phyloP scores from a whole-genome alignment of 371 early-diverging fungal species.

The Thermomucor indicae-seudaticae region DNA sequence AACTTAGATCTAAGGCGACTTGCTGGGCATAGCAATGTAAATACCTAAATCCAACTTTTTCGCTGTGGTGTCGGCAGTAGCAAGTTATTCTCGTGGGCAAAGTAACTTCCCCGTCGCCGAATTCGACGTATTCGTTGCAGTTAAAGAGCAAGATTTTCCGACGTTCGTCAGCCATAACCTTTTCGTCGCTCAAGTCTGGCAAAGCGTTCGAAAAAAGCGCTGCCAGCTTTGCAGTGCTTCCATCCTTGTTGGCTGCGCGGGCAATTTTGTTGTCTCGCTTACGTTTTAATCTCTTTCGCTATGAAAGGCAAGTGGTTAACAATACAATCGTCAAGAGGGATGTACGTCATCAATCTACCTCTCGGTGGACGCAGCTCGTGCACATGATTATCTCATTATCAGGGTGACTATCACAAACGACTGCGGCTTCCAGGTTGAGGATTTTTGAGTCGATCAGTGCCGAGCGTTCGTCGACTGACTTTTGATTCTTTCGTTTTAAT shows the following conservation, averaged over 20 bases:
- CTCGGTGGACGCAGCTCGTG: conserved; percentile 70
- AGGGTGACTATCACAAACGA: conserved; percentile 72
- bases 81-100: conserved; percentile 80
- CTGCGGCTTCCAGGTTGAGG: conserved; percentile 57
- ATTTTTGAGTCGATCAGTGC: conserved; percentile 30
- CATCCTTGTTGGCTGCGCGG: conserved; percentile 46
- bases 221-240: conserved; percentile 42
- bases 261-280: conserved; percentile 54
- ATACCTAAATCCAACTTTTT: conserved; percentile 82
- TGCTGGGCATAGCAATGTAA: neutral
- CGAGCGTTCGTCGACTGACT: conserved; percentile 25
- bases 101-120: conserved; percentile 70
- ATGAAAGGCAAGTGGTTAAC: conserved; percentile 1
- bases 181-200: conserved; percentile 40
- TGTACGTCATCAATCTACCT: conserved; percentile 29
- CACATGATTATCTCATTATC: conserved; percentile 69
- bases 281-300: conserved; percentile 50
- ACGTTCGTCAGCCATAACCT: conserved; percentile 46
- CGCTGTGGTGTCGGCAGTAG: conserved; percentile 83
- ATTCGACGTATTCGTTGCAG: conserved; percentile 68
- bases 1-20: neutral
- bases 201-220: conserved; percentile 39
- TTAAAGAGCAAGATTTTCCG: conserved; percentile 64
- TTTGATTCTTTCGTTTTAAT: conserved; percentile 37
- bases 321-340: neutral